Conservation (phyloP, 2,329 filamentous ascomycete species). For the Coniochaeta sp. region DNA sequence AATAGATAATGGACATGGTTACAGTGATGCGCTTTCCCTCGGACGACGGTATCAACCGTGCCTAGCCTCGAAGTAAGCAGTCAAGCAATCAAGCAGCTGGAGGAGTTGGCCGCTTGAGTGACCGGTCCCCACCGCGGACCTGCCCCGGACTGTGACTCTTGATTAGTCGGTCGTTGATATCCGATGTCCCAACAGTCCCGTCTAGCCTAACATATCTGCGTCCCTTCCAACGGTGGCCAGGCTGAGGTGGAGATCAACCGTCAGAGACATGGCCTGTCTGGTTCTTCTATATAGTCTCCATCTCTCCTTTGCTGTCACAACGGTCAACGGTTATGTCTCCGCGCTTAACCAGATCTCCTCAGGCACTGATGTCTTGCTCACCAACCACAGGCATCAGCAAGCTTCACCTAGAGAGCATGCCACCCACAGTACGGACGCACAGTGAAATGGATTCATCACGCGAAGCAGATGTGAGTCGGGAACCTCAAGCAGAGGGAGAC, state of each 20-base stretch:
- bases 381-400: conserved; percentile 27
- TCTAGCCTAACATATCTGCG: neutral
- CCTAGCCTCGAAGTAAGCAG: neutral
- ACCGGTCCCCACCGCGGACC: neutral
- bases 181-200: neutral
- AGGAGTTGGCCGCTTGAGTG: neutral
- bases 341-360: neutral
- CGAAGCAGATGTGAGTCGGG: conserved; percentile 12
- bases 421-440: conserved; percentile 23
- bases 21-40: too few species aligned
- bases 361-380: conserved; percentile 21
- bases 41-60: neutral
- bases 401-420: conserved; percentile 33
- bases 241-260: neutral
- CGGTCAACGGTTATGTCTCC: neutral
- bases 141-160: neutral
- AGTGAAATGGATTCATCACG: conserved; percentile 16
- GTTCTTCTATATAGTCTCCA: neutral
- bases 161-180: neutral
- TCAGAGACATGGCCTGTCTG: neutral
- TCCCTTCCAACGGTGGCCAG: neutral
- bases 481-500: conserved; percentile 16
- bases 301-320: neutral
- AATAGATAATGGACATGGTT: too few species aligned
- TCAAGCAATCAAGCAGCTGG: neutral